Base-by-base conservation (phyloP, 2,329 filamentous ascomycete species). In the Fusarium ramigenum region DNA sequence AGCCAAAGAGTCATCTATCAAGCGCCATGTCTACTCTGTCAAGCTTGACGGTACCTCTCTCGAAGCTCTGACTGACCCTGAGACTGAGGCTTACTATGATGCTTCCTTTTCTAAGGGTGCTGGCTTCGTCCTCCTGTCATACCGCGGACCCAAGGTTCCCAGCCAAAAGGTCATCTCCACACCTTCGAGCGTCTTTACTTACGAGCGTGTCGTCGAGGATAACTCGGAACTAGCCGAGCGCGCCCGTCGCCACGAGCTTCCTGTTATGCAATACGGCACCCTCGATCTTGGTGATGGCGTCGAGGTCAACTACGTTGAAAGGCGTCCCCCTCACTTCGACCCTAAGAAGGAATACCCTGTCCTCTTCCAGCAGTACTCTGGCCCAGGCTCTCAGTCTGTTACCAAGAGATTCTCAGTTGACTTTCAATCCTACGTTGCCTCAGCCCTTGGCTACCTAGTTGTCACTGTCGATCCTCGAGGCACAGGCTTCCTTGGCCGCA, bases 391-490 rank as follows among this genome's bases (percentile, higher is more conserved):
- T 23, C 97, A 99, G 80, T 89, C 89, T 12, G 96, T 99, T 4
- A 87, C 89, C 77, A 95, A 96, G 80, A 88, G 83, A 63, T 99
- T 98, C 83, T 83, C 81, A 15, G 90, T 99, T 66, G 93, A 98
- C 80, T 99, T 97, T 80, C 94, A 98, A 80, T 89, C 94, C 11
- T 98, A 96, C 79, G 86, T 98, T 46, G 95, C 96, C 37, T 92
- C 94, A 1, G 90, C 86, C 25, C 88, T 99, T 4, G 96, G 95
- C 46, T 99, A 99, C 83, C 88, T 99, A 59, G 96, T 98, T 42
- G 93, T 99, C 54, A 98, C 96, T 0, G 92, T 99, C 34, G 96
- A 99, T 80, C 95, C 94, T 23, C 92, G 96, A 57, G 96, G 96
- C 46, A 99, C 96, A 1, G 96, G 97, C 40, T 97, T 91, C 83